Percentiles rank a stretch among this genome's conserved stretches.
These are phyloP conservation scores for Diaporthe aspalathi DNA, from an alignment of 2,329 filamentous ascomycete species.

Conservation along the genomic window DNA sequence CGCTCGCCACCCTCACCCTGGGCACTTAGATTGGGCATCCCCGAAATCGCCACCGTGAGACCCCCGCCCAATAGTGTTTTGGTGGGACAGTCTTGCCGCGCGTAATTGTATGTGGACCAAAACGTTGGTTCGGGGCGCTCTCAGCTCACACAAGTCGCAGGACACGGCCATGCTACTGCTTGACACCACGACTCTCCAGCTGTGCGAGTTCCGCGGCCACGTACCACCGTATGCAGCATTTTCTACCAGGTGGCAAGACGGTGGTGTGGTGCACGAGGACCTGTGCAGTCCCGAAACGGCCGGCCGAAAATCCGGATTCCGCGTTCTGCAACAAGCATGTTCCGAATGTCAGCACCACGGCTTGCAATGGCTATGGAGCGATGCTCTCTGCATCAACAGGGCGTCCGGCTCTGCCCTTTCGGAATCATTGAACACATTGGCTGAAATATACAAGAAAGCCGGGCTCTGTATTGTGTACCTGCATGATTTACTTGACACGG, in stretches of 20 bases:
- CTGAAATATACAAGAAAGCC: background rate
- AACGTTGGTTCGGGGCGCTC: background rate
- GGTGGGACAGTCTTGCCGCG: background rate
- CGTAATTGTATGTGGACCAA: background rate
- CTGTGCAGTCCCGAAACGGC: background rate
- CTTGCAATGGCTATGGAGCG: constrained; percentile 26
- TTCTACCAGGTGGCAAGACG: background rate
- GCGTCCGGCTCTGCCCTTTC: background rate
- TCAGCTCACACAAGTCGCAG: background rate
- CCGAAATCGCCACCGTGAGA: background rate
- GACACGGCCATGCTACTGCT: background rate
- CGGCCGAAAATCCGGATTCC: background rate
- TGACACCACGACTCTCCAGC: background rate
- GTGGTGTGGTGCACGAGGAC: background rate
- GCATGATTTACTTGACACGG: background rate
- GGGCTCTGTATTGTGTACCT: constrained; percentile 24
- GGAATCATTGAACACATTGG: constrained; percentile 13
- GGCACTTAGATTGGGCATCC: background rate
- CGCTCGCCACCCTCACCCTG: background rate
- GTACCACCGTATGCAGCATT: background rate
- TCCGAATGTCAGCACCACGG: background rate
- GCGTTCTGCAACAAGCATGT: background rate
- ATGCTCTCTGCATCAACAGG: constrained; percentile 13
- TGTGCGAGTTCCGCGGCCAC: background rate
- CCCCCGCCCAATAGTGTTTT: background rate